phyloP scores from a whole-genome alignment of 495 filamentous ascomycete species.

The Diplogelasinospora grovesii region DNA sequence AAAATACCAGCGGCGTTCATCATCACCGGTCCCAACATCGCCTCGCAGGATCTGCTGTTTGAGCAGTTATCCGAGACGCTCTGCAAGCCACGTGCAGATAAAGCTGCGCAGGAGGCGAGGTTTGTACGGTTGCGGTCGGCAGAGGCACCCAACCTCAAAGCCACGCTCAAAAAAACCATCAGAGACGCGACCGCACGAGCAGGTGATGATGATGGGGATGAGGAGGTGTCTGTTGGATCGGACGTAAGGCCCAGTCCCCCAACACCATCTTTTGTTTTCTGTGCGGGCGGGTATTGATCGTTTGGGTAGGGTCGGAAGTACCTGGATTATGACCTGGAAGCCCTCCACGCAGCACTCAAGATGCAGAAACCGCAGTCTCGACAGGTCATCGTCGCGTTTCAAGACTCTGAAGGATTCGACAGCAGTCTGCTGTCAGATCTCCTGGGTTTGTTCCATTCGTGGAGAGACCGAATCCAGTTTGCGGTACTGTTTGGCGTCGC shows the following conservation, averaged over 20 bases:
- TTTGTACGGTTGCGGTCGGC: slow-evolving; percentile 69
- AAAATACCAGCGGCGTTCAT: slow-evolving; percentile 74
- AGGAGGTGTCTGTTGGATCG: slow-evolving; percentile 39
- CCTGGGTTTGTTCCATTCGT: slow-evolving; percentile 74
- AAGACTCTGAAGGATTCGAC: slow-evolving; percentile 93
- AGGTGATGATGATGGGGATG: slow-evolving; percentile 36
- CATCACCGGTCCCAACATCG: slow-evolving; percentile 78
- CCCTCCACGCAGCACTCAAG: slow-evolving; percentile 60
- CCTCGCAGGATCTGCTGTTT: slow-evolving; percentile 68
- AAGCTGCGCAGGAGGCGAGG: slow-evolving; percentile 42
- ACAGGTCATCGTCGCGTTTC: slow-evolving; percentile 68
- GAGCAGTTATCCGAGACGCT: slow-evolving; percentile 55
- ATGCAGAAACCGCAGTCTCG: slow-evolving; percentile 45
- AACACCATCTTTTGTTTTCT: not conserved
- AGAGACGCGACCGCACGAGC: slow-evolving; percentile 36
- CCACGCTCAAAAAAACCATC: slow-evolving; percentile 75
- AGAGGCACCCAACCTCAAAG: slow-evolving; percentile 78
- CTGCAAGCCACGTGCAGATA: too few species aligned
- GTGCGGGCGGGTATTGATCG: slow-evolving; percentile 3
- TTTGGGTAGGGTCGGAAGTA: slow-evolving; percentile 56
- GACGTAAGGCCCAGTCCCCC: slow-evolving; percentile 48
- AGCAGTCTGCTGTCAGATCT: slow-evolving; percentile 68
- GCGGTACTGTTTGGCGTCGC: slow-evolving; percentile 81
- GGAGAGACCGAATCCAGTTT: slow-evolving; percentile 85
- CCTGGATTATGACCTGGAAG: slow-evolving; percentile 85